These are phyloP conservation scores for Globisporangium perplexum DNA, from an alignment of 352 stramenopile genomes.

Conservation along the genomic window DNA sequence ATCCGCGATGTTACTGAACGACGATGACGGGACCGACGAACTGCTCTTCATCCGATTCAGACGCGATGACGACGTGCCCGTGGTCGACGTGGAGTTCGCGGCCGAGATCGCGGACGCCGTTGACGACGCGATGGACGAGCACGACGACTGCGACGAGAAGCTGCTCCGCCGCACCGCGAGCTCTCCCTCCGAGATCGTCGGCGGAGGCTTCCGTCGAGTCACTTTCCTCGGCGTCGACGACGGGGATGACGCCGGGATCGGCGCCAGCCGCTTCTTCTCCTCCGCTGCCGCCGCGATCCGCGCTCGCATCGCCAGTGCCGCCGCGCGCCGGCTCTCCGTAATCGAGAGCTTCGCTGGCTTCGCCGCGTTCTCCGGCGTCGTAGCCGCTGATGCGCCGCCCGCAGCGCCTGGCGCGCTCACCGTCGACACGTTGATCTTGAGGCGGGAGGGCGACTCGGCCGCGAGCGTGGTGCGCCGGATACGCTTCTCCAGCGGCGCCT, in stretches of 20 bases:
- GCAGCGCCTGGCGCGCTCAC: background rate
- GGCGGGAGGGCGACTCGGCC: conserved; percentile 4
- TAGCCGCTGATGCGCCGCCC: background rate
- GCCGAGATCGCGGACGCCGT: conserved; percentile 11
- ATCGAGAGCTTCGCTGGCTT: conserved; percentile 25
- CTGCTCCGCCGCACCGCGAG: conserved; percentile 41
- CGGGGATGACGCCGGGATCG: conserved; percentile 5
- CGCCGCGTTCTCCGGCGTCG: background rate
- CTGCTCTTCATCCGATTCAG: conserved; percentile 8
- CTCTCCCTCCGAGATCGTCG: conserved; percentile 34
- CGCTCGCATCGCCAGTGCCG: conserved; percentile 28
- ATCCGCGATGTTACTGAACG: conserved; percentile 14
- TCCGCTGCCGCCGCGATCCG: conserved; percentile 24
- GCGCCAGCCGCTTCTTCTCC: conserved; percentile 18
- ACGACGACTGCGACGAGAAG: conserved; percentile 45
- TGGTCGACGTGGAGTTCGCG: conserved; percentile 10
- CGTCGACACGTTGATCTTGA: conserved; percentile 7
- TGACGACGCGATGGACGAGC: conserved; percentile 23
- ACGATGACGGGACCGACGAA: conserved; percentile 3
- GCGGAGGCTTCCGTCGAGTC: conserved; percentile 5
- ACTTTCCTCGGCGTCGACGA: conserved; percentile 3
- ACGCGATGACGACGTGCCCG: conserved; percentile 4
- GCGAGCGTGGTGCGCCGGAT: conserved; percentile 10
- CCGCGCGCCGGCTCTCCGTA: conserved; percentile 22
- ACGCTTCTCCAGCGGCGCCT: conserved; percentile 11